These are phyloP conservation scores for Agapanthus africanus DNA, from an alignment of 106 monocot genomes.

Conservation along the genomic window DNA sequence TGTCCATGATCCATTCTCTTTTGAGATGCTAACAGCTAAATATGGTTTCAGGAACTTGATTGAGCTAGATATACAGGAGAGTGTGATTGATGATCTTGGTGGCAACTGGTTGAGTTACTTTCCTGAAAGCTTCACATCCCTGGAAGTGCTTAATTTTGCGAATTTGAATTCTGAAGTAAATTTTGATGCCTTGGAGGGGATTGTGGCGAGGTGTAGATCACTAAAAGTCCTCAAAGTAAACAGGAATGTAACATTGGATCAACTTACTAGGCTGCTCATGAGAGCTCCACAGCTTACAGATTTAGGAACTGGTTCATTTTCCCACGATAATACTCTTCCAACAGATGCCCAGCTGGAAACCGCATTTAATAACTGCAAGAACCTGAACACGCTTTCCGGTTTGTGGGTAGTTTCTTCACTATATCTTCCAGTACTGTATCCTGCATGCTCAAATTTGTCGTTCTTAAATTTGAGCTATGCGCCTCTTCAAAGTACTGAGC, in stretches of 20 bases:
- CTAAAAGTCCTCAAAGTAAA: constrained; percentile 49
- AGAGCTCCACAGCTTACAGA: constrained; percentile 46
- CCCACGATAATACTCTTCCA: constrained; percentile 21
- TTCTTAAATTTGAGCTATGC: constrained; percentile 75
- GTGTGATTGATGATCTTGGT: constrained; percentile 32
- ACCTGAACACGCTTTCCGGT: constrained; percentile 48
- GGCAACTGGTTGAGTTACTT: constrained; percentile 41
- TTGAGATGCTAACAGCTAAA: constrained; percentile 11
- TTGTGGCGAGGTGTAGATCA: constrained; percentile 39
- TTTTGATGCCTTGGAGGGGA: constrained; percentile 42
- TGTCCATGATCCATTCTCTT: neutral
- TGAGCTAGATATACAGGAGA: constrained; percentile 45
- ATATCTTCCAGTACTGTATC: constrained; percentile 48
- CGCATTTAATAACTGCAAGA: constrained; percentile 45
- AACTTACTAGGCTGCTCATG: constrained; percentile 32
- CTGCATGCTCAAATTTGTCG: constrained; percentile 44
- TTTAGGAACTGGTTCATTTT: constrained; percentile 54
- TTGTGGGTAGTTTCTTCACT: constrained; percentile 40
- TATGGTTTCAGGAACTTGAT: constrained; percentile 41
- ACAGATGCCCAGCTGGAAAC: constrained; percentile 42
- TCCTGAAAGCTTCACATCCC: constrained; percentile 35
- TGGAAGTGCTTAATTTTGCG: too few species aligned
- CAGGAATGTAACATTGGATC: constrained; percentile 29
- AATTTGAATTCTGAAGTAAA: constrained; percentile 46
- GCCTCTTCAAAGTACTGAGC: constrained; percentile 34